These are phyloP conservation scores for Danielia oregonensis DNA, from an alignment of 805 yeast species.

Conservation along the genomic window DNA sequence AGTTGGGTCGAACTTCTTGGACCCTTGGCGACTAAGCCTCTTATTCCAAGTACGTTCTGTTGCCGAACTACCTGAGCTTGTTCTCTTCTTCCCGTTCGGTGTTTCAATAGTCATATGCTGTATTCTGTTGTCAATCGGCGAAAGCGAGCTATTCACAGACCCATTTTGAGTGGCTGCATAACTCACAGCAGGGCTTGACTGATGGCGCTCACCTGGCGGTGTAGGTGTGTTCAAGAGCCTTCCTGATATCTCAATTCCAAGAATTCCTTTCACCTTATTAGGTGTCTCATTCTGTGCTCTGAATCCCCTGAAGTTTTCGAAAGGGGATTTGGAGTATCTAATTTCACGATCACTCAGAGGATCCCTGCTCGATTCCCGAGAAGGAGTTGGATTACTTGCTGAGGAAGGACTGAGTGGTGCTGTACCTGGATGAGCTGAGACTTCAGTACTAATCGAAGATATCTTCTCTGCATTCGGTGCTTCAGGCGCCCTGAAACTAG, in stretches of 20 bases:
- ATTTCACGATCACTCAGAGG: too few species aligned
- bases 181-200: too few species aligned
- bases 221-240: too few species aligned
- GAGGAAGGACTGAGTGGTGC: too few species aligned
- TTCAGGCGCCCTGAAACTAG: too few species aligned
- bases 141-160: too few species aligned
- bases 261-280: constrained; percentile 19
- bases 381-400: background rate
- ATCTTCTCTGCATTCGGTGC: too few species aligned
- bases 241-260: constrained; percentile 24
- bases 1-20: constrained; percentile 10
- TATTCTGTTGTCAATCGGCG: constrained; percentile 20
- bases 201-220: too few species aligned
- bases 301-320: constrained; percentile 10
- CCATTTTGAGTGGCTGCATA: too few species aligned
- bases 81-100: constrained; percentile 10
- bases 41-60: constrained; percentile 10
- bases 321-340: constrained; percentile 18
- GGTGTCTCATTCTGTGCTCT: constrained; percentile 8
- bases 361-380: too few species aligned
- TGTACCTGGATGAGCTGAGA: too few species aligned
- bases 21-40: constrained; percentile 6
- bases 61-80: constrained; percentile 3
- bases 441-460: too few species aligned
- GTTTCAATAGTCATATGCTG: constrained; percentile 16